phyloP scores from a whole-genome alignment of 2,329 filamentous ascomycete genomes.

The Beauveria bassiana region DNA sequence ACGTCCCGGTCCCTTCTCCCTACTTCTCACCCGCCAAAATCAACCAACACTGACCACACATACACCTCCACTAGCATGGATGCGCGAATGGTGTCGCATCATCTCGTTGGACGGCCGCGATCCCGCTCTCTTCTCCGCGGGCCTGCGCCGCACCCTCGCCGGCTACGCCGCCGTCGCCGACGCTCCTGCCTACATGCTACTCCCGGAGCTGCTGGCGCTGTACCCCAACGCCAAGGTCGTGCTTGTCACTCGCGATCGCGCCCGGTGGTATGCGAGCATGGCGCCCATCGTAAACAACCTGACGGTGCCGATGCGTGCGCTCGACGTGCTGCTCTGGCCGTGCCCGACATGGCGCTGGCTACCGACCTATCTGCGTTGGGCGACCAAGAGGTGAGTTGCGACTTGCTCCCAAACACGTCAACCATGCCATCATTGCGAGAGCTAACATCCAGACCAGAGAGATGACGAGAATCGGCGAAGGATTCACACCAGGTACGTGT shows the following conservation, averaged over 20 bases:
- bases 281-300: conserved; percentile 14
- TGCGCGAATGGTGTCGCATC: conserved; percentile 4
- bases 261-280: conserved; percentile 28
- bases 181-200: conserved; percentile 31
- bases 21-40: neutral
- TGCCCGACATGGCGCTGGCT: conserved; percentile 14
- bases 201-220: conserved; percentile 37
- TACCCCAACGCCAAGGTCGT: conserved; percentile 43
- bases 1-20: neutral
- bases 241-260: conserved; percentile 28
- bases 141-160: conserved; percentile 27
- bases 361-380: conserved; percentile 5
- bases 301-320: conserved; percentile 1
- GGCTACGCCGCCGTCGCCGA: conserved; percentile 42
- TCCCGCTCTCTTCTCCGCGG: conserved; percentile 17
- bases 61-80: neutral
- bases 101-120: conserved; percentile 17
- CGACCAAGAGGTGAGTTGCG: neutral
- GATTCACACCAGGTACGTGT: neutral
- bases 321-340: conserved; percentile 10
- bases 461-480: neutral
- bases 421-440: too few species aligned
- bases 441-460: neutral
- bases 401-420: too few species aligned
- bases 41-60: neutral